Percentiles rank a stretch among this genome's conserved stretches.
These are phyloP conservation scores for Rachicladosporium sp. DNA, from an alignment of 2,329 filamentous ascomycete species.

Conservation along the genomic window DNA sequence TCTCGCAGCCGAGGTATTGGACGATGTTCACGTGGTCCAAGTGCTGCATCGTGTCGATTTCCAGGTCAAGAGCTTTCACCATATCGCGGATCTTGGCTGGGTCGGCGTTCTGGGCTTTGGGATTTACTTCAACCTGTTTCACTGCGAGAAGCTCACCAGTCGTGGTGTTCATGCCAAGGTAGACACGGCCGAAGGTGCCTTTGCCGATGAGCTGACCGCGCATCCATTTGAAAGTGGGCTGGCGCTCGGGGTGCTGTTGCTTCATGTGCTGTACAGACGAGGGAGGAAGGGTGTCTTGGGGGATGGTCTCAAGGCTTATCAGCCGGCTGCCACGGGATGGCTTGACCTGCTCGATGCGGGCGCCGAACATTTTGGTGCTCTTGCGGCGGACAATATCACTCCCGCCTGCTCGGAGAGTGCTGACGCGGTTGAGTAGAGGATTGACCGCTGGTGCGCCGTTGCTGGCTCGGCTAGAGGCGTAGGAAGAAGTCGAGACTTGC, in stretches of 20 bases:
- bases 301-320: slow-evolving; percentile 47
- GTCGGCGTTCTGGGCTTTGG: slow-evolving; percentile 48
- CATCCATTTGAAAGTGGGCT: slow-evolving; percentile 98
- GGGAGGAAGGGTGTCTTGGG: slow-evolving; percentile 56
- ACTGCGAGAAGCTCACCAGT: slow-evolving; percentile 96
- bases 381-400: slow-evolving; percentile 65
- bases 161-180: slow-evolving; percentile 97
- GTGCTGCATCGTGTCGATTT: slow-evolving; percentile 99
- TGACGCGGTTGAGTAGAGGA: slow-evolving; percentile 32
- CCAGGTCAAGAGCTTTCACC: slow-evolving; percentile 87
- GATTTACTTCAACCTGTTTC: slow-evolving; percentile 96
- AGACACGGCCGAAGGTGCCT: slow-evolving; percentile 95
- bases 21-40: slow-evolving; percentile 97
- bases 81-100: slow-evolving; percentile 74
- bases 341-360: slow-evolving; percentile 92
- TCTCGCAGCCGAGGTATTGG: slow-evolving; percentile 93
- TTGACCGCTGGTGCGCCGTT: slow-evolving; percentile 15
- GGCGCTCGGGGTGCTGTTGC: slow-evolving; percentile 42
- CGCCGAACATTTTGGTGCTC: slow-evolving; percentile 99
- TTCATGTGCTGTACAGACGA: slow-evolving; percentile 14
- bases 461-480: slow-evolving; percentile 19
- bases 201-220: slow-evolving; percentile 98
- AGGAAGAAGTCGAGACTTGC: slow-evolving; percentile 19
- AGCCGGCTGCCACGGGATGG: slow-evolving; percentile 53
- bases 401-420: slow-evolving; percentile 35